Evolutionary conservation across 192 early-diverging fungal species (phyloP).

Genomic region (Linnemannia schmuckeri): DNA sequence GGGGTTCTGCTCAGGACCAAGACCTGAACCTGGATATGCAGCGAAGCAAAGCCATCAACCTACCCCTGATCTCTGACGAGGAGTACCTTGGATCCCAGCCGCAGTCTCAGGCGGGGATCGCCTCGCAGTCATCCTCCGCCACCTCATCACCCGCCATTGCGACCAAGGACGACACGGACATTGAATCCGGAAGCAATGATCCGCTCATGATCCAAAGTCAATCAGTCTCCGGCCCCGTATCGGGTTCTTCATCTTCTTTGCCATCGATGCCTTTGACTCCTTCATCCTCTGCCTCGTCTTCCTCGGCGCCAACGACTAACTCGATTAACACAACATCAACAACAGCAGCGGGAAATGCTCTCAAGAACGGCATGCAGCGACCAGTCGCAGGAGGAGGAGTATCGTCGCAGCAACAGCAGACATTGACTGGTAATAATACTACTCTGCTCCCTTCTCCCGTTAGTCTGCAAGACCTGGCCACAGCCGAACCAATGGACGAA

Average conservation of each 20-base stretch:
- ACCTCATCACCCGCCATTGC: conserved; percentile 36
- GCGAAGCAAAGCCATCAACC: conserved; percentile 32
- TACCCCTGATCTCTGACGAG: conserved; percentile 48
- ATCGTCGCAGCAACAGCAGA: neutral
- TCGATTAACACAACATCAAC: neutral
- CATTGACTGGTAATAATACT: neutral
- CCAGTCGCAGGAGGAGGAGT: neutral
- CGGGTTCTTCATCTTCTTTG: neutral
- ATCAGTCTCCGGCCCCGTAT: neutral
- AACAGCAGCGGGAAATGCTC: conserved; percentile 5
- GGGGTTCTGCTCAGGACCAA: conserved; percentile 38
- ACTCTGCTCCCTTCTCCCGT: conserved; percentile 36
- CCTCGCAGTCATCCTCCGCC: neutral
- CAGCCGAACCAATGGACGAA: conserved; percentile 35
- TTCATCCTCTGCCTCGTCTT: neutral
- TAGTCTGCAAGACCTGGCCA: conserved; percentile 27
- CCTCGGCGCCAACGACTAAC: neutral
- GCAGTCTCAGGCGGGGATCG: neutral
- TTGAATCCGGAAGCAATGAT: conserved; percentile 17
- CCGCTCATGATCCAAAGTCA: conserved; percentile 2
- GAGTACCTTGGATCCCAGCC: conserved; percentile 4
- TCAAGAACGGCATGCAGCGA: conserved; percentile 43
- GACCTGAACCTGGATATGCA: conserved; percentile 39
- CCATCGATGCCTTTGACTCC: neutral
- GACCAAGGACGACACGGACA: conserved; percentile 27